These are phyloP conservation scores for Hordeum pubiflorum DNA, from an alignment of 202 grass and related monocot species.

Conservation along the genomic window DNA sequence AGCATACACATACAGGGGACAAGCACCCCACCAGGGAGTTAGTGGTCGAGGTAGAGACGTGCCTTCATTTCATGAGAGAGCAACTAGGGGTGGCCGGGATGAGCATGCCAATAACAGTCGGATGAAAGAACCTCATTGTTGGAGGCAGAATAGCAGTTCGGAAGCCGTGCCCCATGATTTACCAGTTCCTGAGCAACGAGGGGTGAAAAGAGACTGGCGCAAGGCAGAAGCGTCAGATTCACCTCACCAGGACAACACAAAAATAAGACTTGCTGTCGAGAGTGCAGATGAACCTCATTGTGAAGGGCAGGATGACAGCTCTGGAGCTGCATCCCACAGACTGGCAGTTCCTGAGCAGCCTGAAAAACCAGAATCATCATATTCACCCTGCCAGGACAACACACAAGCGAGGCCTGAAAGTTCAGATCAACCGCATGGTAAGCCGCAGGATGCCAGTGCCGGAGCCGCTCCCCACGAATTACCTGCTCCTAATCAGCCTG, in stretches of 20 bases:
- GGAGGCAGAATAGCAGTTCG: background rate
- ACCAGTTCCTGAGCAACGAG: slow-evolving; percentile 16
- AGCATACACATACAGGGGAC: background rate
- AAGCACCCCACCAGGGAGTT: background rate
- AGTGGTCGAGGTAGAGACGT: slow-evolving; percentile 3
- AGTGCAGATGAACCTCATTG: background rate
- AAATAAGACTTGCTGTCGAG: slow-evolving; percentile 16
- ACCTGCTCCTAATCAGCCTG: background rate
- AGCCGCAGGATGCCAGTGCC: background rate
- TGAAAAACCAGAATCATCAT: slow-evolving; percentile 26
- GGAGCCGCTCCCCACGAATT: background rate
- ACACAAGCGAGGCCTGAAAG: slow-evolving; percentile 7
- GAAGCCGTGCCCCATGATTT: background rate
- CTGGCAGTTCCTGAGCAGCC: background rate
- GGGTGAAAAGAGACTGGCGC: slow-evolving; percentile 31
- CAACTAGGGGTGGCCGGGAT: slow-evolving; percentile 1
- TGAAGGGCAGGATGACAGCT: background rate
- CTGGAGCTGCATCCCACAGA: background rate
- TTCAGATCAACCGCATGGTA: background rate
- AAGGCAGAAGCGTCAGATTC: slow-evolving; percentile 38
- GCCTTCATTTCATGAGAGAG: slow-evolving; percentile 13
- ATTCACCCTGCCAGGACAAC: slow-evolving; percentile 23
- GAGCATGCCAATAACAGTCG: slow-evolving; percentile 12
- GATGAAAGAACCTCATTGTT: background rate
- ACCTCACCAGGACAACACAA: slow-evolving; percentile 20